phyloP scores from a whole-genome alignment of 177 flowering plant genomes.

The Vitis hybrid region DNA sequence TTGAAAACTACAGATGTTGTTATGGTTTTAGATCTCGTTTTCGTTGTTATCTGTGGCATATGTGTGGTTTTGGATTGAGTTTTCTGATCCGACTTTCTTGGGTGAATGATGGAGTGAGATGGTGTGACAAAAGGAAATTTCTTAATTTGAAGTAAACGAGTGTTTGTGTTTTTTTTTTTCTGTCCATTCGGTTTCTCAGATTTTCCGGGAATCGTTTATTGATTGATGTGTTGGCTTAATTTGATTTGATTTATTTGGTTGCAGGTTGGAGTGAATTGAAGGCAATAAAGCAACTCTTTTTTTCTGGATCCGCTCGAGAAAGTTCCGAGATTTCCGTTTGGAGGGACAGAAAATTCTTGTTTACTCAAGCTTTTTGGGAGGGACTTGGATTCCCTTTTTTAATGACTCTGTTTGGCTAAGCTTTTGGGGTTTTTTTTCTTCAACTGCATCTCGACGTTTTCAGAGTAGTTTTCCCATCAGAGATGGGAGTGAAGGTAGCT shows the following conservation, averaged over 20 bases:
- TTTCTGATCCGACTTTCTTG: slow-evolving; percentile 14
- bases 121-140: too few species aligned
- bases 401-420: not conserved
- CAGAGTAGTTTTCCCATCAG: not conserved
- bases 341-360: not conserved
- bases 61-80: not conserved
- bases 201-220: too few species aligned
- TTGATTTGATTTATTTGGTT: slow-evolving; percentile 3
- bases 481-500: slow-evolving; percentile 56
- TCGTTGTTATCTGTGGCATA: not conserved
- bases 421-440: not conserved
- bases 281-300: slow-evolving; percentile 6
- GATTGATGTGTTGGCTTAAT: not conserved
- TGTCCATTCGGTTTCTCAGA: not conserved
- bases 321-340: slow-evolving; percentile 11
- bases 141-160: too few species aligned
- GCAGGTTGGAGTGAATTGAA: slow-evolving; percentile 22
- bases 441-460: not conserved
- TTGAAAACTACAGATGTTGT: not conserved
- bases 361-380: slow-evolving; percentile 5
- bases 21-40: slow-evolving; percentile 1
- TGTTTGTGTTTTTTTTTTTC: not conserved
- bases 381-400: not conserved
- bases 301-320: slow-evolving; percentile 10
- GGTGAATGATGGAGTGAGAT: not conserved